phyloP scores from a whole-genome alignment of 768 basidiomycete genomes.

The Xerocomellus amylosporus region DNA sequence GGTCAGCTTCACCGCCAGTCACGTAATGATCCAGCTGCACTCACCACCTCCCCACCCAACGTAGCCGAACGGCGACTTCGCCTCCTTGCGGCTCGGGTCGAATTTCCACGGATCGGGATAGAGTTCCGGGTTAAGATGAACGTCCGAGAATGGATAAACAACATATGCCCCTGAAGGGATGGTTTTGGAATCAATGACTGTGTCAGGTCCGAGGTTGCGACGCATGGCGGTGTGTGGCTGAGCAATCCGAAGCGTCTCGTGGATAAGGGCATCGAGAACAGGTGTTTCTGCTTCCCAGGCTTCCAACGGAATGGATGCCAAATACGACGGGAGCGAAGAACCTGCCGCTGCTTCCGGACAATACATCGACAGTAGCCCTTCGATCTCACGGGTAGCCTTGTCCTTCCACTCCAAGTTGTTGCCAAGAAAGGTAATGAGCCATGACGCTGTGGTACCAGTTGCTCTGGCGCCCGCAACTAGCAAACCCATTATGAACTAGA shows the following conservation, averaged over 20 bases:
- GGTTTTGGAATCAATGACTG: conserved; percentile 63
- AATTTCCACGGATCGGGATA: conserved; percentile 80
- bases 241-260: conserved; percentile 74
- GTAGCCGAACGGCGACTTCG: conserved; percentile 54
- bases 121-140: conserved; percentile 68
- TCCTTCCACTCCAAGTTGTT: conserved; percentile 62
- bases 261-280: conserved; percentile 67
- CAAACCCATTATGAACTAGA: conserved; percentile 78
- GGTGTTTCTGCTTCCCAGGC: conserved; percentile 71
- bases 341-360: conserved; percentile 24
- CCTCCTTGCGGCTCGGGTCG: conserved; percentile 56
- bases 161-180: conserved; percentile 75
- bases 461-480: conserved; percentile 79
- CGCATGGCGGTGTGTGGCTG: conserved; percentile 82
- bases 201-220: conserved; percentile 70
- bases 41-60: conserved; percentile 81
- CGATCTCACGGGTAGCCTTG: conserved; percentile 60
- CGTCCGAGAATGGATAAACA: conserved; percentile 76
- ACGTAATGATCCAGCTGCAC: conserved; percentile 31
- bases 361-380: conserved; percentile 49
- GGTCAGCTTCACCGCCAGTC: conserved; percentile 10
- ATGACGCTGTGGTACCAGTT: conserved; percentile 77
- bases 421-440: conserved; percentile 72
- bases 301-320: conserved; percentile 61
- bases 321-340: conserved; percentile 40